Evolutionary conservation across 192 early-diverging fungal genomes (phyloP).

Genomic region (Rhizophlyctis rosea): DNA sequence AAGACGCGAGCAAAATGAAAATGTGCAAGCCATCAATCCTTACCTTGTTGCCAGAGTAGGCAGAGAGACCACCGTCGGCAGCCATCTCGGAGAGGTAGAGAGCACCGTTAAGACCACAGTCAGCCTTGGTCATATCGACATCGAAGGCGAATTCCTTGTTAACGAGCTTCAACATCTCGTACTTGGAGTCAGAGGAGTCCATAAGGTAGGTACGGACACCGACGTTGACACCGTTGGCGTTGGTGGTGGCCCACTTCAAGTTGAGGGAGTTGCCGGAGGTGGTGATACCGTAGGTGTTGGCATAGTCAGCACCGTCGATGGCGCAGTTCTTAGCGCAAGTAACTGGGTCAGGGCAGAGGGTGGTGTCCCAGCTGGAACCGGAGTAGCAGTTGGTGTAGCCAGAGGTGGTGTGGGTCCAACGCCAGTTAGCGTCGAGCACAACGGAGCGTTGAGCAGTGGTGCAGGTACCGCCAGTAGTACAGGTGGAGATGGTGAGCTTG

Average conservation of each 20-base stretch:
- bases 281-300: no score
- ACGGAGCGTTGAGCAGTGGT: no score
- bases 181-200: constrained; percentile 23
- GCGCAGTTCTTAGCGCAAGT: no score
- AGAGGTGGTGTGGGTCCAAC: constrained; percentile 14
- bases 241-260: constrained; percentile 24
- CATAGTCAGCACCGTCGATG: no score
- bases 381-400: constrained; percentile 38
- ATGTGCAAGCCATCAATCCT: no score
- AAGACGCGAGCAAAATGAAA: no score
- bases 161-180: constrained; percentile 32
- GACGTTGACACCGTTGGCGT: constrained; percentile 18
- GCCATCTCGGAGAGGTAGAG: constrained; percentile 38
- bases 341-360: constrained; percentile 18
- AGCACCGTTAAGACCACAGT: constrained; percentile 38
- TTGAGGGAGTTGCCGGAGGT: constrained; percentile 31
- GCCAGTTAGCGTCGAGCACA: no score
- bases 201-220: constrained; percentile 35
- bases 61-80: constrained; percentile 8
- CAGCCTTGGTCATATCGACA: constrained; percentile 36
- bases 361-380: constrained; percentile 26
- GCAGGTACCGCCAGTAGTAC: no score
- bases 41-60: constrained; percentile 13
- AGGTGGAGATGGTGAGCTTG: constrained; percentile 23
- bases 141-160: constrained; percentile 37